These are phyloP conservation scores for Apiotrichum mycotoxinovorans DNA, from an alignment of 1,284 basidiomycete genomes.

Conservation along the genomic window DNA sequence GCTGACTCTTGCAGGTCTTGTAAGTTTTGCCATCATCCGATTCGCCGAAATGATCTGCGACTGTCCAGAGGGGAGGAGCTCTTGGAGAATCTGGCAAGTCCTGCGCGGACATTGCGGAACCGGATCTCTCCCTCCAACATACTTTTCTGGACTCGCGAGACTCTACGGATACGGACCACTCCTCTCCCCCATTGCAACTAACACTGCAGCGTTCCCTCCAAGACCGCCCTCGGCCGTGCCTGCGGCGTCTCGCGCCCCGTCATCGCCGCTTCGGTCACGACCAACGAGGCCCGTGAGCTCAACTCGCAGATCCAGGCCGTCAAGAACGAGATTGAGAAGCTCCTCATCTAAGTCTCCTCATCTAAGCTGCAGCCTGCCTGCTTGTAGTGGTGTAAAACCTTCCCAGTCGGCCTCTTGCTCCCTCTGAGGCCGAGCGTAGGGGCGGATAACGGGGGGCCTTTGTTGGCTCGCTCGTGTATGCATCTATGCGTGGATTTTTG, in stretches of 20 bases:
- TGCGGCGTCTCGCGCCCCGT: conserved; percentile 95
- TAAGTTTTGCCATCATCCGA: conserved; percentile 48
- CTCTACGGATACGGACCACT: neutral
- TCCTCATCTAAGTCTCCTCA: conserved; percentile 54
- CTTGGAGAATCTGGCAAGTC: too few species aligned
- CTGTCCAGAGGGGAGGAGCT: too few species aligned
- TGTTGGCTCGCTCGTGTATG: conserved; percentile 9
- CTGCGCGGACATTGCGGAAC: too few species aligned
- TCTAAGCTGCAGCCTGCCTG: neutral
- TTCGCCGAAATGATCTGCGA: too few species aligned
- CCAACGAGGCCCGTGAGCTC: conserved; percentile 90
- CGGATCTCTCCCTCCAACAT: too few species aligned
- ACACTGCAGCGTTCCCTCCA: conserved; percentile 7
- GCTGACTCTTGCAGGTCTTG: neutral
- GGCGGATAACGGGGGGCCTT: conserved; percentile 9
- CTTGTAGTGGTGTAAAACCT: neutral
- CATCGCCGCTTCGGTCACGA: conserved; percentile 91
- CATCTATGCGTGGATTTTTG: conserved; percentile 1
- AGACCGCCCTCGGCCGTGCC: conserved; percentile 73
- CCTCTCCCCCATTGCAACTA: conserved; percentile 42
- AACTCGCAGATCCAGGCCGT: conserved; percentile 84
- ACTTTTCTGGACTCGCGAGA: too few species aligned
- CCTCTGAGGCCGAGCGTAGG: neutral
- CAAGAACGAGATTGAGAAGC: conserved; percentile 83
- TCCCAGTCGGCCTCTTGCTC: neutral